phyloP scores from a whole-genome alignment of 2,329 filamentous ascomycete species.

The Phaeosphaeria sp. region DNA sequence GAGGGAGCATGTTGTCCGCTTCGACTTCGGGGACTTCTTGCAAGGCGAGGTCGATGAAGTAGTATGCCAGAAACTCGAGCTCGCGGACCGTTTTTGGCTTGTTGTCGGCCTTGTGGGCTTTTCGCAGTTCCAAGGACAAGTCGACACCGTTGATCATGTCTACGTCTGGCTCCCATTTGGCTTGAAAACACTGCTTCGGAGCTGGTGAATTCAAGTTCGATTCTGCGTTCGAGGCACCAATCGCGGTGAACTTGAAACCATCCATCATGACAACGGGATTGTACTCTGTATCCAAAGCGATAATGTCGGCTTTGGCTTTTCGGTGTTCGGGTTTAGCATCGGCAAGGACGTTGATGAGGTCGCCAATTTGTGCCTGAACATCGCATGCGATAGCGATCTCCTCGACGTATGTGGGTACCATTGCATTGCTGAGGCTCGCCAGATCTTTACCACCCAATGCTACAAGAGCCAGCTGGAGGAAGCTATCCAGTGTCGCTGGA shows the following conservation, averaged over 20 bases:
- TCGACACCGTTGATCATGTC: conserved; percentile 19
- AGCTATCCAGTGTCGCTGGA: conserved; percentile 22
- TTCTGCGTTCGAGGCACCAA: conserved; percentile 1
- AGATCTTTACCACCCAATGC: conserved; percentile 10
- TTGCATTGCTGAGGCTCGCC: conserved; percentile 6
- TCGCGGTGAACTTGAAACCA: conserved; percentile 19
- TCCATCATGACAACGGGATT: conserved; percentile 17
- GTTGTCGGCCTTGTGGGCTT: conserved; percentile 11
- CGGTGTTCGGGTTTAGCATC: conserved; percentile 2
- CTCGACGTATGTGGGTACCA: conserved; percentile 18
- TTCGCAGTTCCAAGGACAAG: conserved; percentile 12
- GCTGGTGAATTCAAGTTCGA: background rate
- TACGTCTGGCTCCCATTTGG: conserved; percentile 19
- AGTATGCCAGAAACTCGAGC: conserved; percentile 17
- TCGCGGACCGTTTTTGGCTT: conserved; percentile 13
- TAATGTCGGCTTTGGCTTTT: conserved; percentile 12
- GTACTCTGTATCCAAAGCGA: conserved; percentile 12
- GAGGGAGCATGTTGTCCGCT: conserved; percentile 12
- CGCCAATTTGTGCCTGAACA: conserved; percentile 10
- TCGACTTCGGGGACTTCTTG: conserved; percentile 7
- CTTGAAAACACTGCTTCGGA: conserved; percentile 13
- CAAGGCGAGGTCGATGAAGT: conserved; percentile 15
- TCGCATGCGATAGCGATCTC: conserved; percentile 16
- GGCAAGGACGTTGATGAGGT: conserved; percentile 13
- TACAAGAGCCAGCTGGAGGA: conserved; percentile 15